Evolutionary conservation across 73 alveolate genomes (phyloP).

Genomic region (Effrenium voratum): DNA sequence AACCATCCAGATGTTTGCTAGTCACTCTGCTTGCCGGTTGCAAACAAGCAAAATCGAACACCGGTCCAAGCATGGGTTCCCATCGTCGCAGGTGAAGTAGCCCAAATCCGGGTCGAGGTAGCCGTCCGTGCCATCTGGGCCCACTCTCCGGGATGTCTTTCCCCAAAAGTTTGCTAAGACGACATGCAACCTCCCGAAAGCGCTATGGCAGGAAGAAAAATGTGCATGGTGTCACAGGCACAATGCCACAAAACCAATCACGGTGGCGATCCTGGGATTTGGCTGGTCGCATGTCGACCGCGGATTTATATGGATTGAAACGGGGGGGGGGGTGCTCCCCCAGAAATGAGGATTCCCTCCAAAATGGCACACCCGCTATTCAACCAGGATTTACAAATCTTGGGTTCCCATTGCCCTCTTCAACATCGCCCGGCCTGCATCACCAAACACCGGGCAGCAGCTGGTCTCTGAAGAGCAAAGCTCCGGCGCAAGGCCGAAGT

Average conservation of each 20-base stretch:
- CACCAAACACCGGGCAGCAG: conserved; percentile 31
- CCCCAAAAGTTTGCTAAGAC: too few species aligned
- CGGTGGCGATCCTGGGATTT: too few species aligned
- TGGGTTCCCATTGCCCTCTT: not conserved
- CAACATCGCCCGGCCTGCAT: not conserved
- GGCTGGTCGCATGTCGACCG: too few species aligned
- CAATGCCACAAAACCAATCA: too few species aligned
- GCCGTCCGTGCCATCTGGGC: not conserved
- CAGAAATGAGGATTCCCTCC: not conserved
- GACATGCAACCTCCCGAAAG: too few species aligned
- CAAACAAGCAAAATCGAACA: not conserved
- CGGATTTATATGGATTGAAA: too few species aligned
- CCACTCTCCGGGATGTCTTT: too few species aligned
- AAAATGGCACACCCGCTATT: not conserved
- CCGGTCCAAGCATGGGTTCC: conserved; percentile 61
- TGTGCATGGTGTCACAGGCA: too few species aligned
- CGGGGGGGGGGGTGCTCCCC: not conserved
- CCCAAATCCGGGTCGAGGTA: conserved; percentile 59
- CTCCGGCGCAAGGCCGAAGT: conserved; percentile 13
- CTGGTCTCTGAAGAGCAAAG: conserved; percentile 17
- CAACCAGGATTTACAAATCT: not conserved
- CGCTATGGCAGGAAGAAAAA: too few species aligned
- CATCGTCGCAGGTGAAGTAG: conserved; percentile 75
- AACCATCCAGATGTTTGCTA: too few species aligned
- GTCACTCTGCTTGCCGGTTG: too few species aligned